A percentile compares a stretch with the other conserved stretches of the same genome.
phyloP scores from a whole-genome alignment of 2,329 filamentous ascomycete genomes.

The Mycocentrospora acerina region DNA sequence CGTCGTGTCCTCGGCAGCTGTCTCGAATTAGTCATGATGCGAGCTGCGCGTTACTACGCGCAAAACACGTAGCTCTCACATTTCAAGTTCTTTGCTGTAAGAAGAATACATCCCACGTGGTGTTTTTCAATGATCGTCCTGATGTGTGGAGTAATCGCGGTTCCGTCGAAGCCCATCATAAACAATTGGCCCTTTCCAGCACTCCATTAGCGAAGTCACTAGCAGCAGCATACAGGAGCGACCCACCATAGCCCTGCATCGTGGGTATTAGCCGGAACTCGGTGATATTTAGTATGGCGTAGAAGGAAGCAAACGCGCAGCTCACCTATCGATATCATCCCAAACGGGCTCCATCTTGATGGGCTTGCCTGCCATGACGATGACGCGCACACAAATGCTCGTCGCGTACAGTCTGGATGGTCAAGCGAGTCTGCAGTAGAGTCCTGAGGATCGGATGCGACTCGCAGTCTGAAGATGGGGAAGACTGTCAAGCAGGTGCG shows the following conservation, averaged over 20 bases:
- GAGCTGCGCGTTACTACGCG: slow-evolving; percentile 7
- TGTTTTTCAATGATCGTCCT: slow-evolving; percentile 77
- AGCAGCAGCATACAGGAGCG: slow-evolving; percentile 16
- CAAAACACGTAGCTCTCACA: slow-evolving; percentile 54
- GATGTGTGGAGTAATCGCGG: slow-evolving; percentile 80
- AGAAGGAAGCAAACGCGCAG: slow-evolving; percentile 24
- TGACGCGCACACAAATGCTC: slow-evolving; percentile 45
- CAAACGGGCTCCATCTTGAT: slow-evolving; percentile 56
- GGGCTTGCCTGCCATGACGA: slow-evolving; percentile 52
- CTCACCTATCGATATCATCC: slow-evolving; percentile 76
- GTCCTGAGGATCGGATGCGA: slow-evolving; percentile 37
- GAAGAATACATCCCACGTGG: slow-evolving; percentile 82
- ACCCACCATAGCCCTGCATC: slow-evolving; percentile 49
- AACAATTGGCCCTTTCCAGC: slow-evolving; percentile 73
- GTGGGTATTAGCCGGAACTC: slow-evolving; percentile 31
- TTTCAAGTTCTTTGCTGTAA: slow-evolving; percentile 84
- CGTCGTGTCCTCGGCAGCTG: slow-evolving; percentile 89
- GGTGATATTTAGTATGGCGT: slow-evolving; percentile 28
- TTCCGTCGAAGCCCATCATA: slow-evolving; percentile 85
- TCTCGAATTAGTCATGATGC: slow-evolving; percentile 23
- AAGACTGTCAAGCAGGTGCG: slow-evolving; percentile 25
- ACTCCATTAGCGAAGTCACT: slow-evolving; percentile 28
- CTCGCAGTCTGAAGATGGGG: slow-evolving; percentile 35
- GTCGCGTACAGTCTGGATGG: slow-evolving; percentile 25
- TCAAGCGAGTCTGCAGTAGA: slow-evolving; percentile 26